Evolutionary conservation across 768 basidiomycete species (phyloP), one percentile per base, ranked within the genome.

Genomic region (Suillus subalutaceus): DNA sequence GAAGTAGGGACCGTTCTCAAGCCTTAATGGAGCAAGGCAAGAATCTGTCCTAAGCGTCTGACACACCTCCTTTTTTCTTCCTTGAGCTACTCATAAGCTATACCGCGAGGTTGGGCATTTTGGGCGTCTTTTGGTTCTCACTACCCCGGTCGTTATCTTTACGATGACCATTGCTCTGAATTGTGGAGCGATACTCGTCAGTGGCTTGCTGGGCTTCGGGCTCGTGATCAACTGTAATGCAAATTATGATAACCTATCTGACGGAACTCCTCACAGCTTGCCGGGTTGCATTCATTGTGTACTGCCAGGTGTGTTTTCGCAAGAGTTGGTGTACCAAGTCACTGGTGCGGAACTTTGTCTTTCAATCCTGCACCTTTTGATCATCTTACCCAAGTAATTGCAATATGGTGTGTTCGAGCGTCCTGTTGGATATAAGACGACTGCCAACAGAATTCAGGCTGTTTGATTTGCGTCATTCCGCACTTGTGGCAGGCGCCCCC

Each of bases 151-250:
- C 15, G 38, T 20, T 15, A 18, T 30, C 41, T 55, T 65, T 26
- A 18, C 3, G 35, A 70, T 70, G 72, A 18, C 62, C 12, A 4
- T 70, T 26, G 10, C 52, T 9, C 23, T 62, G 4, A 65, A 73
- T 32, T 68, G 67, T 64, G 73, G 74, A 18, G 8, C 70, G 1
- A 66, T 74, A 20, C 5, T 75, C 9, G 46, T 74, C 6, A 68
- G 74, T 6, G 74, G 73, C 15, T 23, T 74, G 12, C 18, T 74
- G 12, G 70, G 70, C 30, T 74, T 74, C 37, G 60, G 63, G 73
- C 68, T 55, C 67, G 68, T 18, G 13, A 56, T 1, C 8, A 13
- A 30, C 15, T 44, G 46, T 3, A 7, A 9, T 38, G 23, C 44
- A 4, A 3, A 20, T 2, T 44, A 43, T 43, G 41, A 43, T 43